These are phyloP conservation scores for Lecanicillium sp. DNA, from an alignment of 2,329 filamentous ascomycete genomes.

Conservation along the genomic window DNA sequence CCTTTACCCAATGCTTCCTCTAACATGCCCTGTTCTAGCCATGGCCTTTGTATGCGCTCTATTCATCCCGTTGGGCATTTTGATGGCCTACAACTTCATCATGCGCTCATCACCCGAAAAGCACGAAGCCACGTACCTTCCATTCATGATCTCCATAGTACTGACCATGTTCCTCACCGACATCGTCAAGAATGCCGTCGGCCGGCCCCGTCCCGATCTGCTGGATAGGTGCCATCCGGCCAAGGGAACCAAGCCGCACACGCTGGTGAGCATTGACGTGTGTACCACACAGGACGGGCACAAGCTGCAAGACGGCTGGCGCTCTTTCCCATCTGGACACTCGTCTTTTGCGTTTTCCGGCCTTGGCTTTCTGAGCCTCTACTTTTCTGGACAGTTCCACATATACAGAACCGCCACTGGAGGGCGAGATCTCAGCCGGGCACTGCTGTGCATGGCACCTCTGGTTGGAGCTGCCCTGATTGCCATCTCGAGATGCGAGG, in stretches of 20 bases:
- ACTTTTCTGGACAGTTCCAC: slow-evolving; percentile 59
- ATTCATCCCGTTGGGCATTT: slow-evolving; percentile 58
- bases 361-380: slow-evolving; percentile 65
- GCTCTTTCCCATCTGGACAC: slow-evolving; percentile 76
- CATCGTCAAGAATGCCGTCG: slow-evolving; percentile 81
- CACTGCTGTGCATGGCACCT: slow-evolving; percentile 50
- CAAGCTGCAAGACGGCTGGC: slow-evolving; percentile 72
- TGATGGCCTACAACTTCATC: slow-evolving; percentile 58
- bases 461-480: slow-evolving; percentile 58
- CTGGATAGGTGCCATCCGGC: slow-evolving; percentile 72
- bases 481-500: slow-evolving; percentile 60
- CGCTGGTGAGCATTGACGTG: slow-evolving; percentile 56
- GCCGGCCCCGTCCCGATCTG: slow-evolving; percentile 58
- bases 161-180: slow-evolving; percentile 81
- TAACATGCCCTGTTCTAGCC: slow-evolving; percentile 25
- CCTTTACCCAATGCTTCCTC: too few species aligned
- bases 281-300: slow-evolving; percentile 67
- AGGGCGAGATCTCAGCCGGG: slow-evolving; percentile 45
- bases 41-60: slow-evolving; percentile 77
- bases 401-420: slow-evolving; percentile 41
- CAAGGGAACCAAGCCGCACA: slow-evolving; percentile 35
- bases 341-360: slow-evolving; percentile 73
- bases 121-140: slow-evolving; percentile 76
- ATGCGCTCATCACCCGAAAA: slow-evolving; percentile 64
- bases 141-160: slow-evolving; percentile 68